Base-by-base conservation (phyloP, 2,329 filamentous ascomycete species). In the Apiospora koreana region DNA sequence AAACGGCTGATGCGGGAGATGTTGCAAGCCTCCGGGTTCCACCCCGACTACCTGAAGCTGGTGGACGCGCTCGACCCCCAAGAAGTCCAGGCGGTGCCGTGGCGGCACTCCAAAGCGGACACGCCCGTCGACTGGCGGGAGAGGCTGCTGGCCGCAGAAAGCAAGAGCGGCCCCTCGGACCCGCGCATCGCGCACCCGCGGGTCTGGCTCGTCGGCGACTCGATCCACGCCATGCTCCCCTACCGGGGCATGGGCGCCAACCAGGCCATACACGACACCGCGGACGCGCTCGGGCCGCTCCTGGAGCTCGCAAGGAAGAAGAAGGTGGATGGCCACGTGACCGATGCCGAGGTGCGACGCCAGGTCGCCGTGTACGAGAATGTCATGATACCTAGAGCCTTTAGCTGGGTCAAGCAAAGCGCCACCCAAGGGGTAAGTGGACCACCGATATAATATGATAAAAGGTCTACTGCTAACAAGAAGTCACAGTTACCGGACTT, bases 181-280 rank as follows among this genome's bases (percentile, higher is more conserved):
- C 46, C 69, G 1, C 69, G 67, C 23, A 69, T 46, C 16, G 65
- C 25, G 0, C 43, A 73, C 25, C 70, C 71, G 12, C 67, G 70
- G 9, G 71, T 74, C 6, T 74, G 71, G 73, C 58, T 74, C 8
- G 45, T 74, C 2, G 73, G 73, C 21, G 73, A 74, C 58, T 67
- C 73, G 8, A 71, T 73, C 4, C 73, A 74, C 28, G 65, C 71
- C 18, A 74, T 74, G 72, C 67, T 73, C 7, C 72, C 73, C 18
- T 68, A 54, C 23, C 58, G 73, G 43, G 74, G 73, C 38, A 75
- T 75, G 74, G 73, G 74, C 38, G 74, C 69, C 18, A 74, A 75
- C 43, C 71, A 75, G 45, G 71, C 73, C 14, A 69, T 75, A 48
- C 69, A 67, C 25, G 73, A 75, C 68, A 67, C 71, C 9, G 74